Evolutionary conservation across 169 alveolate genomes (phyloP), one percentile per base, ranked within the genome.

Genomic region (Plasmodium relictum): DNA sequence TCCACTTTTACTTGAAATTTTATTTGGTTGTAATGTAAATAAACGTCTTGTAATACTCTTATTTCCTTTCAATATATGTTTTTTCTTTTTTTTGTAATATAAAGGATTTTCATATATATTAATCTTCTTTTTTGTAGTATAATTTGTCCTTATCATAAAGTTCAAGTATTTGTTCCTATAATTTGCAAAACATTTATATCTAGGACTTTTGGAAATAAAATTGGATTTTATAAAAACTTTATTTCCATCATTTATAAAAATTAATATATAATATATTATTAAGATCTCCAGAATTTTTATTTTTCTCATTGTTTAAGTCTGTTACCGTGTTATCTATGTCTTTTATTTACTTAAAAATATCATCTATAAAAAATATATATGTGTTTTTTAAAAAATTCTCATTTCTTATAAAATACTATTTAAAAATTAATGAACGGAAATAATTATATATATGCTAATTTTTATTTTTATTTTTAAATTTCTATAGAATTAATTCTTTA

Each of bases 11-110:
- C 50, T 66, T 24, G 26, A 3, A 68, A 45, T 66, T 39, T 68
- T 80, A 45, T 80, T 66, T 5, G 59, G 83, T 6, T 66, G 54
- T 50, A 80, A 39, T 44, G 71, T 66, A 52, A 68, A 69, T 54
- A 66, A 18, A 26, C 72, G 73, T 16, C 66, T 80, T 66, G 78
- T 65, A 41, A 22, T 31, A 12, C 45, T 41, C 52, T 69, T 68
- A 45, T 66, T 5, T 26, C 52, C 70, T 44, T 66, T 39, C 20
- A 61, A 18, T 54, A 52, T 48, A 8, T 26, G 18, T 52, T 31
- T 80, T 26, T 31, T 42, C 4, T 48, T 12, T 10, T 45, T 58
- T n/a, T 18, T 22, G 74, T 50, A 52, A 39, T 66, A 50, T 61
- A 54, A 26, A 80, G 24, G 37, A 20, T 80, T 20, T 37, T 42